These are phyloP conservation scores for Heterococcus sp. DNA, from an alignment of 108 stramenopile species.

Conservation along the genomic window DNA sequence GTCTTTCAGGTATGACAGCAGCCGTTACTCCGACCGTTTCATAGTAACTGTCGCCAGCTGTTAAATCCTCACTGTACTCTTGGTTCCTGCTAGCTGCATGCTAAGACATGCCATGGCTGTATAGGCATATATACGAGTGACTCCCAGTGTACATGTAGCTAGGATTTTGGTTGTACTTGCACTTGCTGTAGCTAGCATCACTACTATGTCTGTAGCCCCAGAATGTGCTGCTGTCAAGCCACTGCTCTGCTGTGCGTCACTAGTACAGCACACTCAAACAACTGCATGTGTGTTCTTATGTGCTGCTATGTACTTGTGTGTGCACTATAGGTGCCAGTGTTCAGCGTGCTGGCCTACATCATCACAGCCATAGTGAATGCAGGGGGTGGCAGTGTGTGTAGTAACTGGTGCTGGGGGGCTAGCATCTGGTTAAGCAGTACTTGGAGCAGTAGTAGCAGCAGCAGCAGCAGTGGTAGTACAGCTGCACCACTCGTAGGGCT, in stretches of 20 bases:
- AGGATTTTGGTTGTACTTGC: constrained; percentile 23
- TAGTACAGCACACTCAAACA: background rate
- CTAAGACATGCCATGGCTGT: no score
- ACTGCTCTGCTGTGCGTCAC: background rate
- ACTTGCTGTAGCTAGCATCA: constrained; percentile 8
- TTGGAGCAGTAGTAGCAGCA: no score
- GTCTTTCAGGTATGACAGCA: constrained; percentile 3
- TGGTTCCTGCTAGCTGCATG: no score
- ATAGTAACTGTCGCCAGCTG: no score
- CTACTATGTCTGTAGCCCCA: background rate
- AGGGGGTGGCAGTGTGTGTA: constrained; percentile 4
- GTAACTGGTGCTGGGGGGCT: constrained; percentile 2
- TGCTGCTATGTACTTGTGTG: background rate
- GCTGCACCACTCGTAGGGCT: constrained; percentile 2
- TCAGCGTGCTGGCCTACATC: background rate
- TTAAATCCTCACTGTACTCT: no score
- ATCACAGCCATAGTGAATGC: background rate
- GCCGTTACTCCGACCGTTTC: no score
- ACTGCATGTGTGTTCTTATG: background rate
- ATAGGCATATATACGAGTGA: background rate
- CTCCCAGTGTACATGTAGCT: background rate
- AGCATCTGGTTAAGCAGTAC: background rate
- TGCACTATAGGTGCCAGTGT: background rate
- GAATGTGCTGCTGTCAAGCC: background rate
- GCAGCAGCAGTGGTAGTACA: background rate